Percentiles rank a stretch among this genome's conserved stretches.
Evolutionary conservation across 192 early-diverging fungal genomes (phyloP).

Genomic region (Backusella australiensis): DNA sequence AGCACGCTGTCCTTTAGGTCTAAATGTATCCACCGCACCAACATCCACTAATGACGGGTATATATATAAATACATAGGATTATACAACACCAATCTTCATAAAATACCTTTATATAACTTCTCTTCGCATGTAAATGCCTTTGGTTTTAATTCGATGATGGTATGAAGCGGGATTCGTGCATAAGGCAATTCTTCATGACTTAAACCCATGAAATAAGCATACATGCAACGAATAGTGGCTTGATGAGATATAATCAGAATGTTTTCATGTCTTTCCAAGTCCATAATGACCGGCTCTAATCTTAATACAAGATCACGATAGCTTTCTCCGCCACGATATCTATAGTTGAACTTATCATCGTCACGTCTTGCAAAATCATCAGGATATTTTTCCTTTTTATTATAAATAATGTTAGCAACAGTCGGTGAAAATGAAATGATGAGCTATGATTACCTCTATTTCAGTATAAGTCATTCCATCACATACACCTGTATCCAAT

Average conservation of each 20-base stretch:
- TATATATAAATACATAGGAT: neutral
- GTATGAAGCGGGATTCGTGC: conserved; percentile 97
- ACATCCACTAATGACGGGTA: conserved; percentile 66
- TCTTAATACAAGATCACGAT: conserved; percentile 90
- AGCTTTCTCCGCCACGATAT: conserved; percentile 83
- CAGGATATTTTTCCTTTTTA: conserved; percentile 62
- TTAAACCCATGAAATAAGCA: conserved; percentile 92
- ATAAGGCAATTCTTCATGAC: conserved; percentile 93
- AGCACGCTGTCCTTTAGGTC: conserved; percentile 57
- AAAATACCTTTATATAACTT: conserved; percentile 71
- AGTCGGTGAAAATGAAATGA: too few species aligned
- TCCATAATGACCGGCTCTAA: conserved; percentile 99
- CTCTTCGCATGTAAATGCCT: conserved; percentile 91
- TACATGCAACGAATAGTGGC: conserved; percentile 96
- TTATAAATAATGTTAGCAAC: too few species aligned
- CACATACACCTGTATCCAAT: conserved; percentile 95
- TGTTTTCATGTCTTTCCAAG: conserved; percentile 91
- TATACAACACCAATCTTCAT: neutral
- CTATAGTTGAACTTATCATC: conserved; percentile 94
- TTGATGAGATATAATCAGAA: conserved; percentile 95
- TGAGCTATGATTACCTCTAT: conserved; percentile 58
- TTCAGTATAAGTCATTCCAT: conserved; percentile 97
- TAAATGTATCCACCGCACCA: conserved; percentile 94
- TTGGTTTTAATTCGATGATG: conserved; percentile 92
- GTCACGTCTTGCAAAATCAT: conserved; percentile 90